phyloP scores from a whole-genome alignment of 345 rosid genomes.

The Eucalyptus microcorys region DNA sequence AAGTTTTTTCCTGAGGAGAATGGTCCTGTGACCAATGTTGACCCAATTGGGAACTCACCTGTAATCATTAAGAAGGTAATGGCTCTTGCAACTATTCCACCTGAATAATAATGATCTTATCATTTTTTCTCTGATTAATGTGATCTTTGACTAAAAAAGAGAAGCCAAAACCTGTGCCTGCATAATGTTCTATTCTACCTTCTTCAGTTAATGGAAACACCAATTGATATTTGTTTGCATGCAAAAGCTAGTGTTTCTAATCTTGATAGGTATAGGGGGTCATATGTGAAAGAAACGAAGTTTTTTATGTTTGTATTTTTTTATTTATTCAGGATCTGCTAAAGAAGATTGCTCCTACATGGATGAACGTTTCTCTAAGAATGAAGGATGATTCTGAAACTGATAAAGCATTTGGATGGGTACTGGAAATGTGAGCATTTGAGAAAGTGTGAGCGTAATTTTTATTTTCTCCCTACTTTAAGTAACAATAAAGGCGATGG shows the following conservation, averaged over 20 bases:
- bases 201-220: not conserved
- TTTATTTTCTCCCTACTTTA: not conserved
- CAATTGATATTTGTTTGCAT: not conserved
- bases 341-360: conserved; percentile 89
- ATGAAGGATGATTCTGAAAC: conserved; percentile 96
- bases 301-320: not conserved
- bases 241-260: not conserved
- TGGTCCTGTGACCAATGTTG: conserved; percentile 33
- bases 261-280: not conserved
- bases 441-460: not conserved
- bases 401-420: conserved; percentile 98
- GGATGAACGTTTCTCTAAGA: conserved; percentile 90
- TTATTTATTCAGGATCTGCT: conserved; percentile 41
- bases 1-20: conserved; percentile 28
- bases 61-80: conserved; percentile 35
- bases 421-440: conserved; percentile 81
- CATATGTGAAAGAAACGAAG: not conserved
- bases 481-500: not conserved
- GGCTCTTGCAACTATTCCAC: not conserved
- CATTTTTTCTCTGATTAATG: not conserved
- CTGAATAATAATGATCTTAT: not conserved
- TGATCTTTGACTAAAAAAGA: not conserved
- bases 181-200: not conserved
- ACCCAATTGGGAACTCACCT: conserved; percentile 47
- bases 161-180: not conserved